Evolutionary conservation across 2,329 filamentous ascomycete genomes (phyloP), one percentile per base, ranked within the genome.

Genomic region (Aspergillus ruber): DNA sequence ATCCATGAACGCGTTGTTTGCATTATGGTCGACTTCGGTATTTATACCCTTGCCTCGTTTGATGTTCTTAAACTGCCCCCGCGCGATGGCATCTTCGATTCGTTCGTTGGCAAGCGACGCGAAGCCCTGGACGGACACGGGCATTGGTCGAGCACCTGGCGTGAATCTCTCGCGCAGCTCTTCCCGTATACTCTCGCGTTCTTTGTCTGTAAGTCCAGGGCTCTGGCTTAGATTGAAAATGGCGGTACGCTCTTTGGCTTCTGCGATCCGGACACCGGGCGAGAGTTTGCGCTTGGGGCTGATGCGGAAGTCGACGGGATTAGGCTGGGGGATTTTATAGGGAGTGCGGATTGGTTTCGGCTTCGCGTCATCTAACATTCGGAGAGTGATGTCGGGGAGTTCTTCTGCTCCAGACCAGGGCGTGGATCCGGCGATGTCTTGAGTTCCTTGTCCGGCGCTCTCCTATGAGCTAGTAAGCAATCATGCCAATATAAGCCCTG

Each of bases 81-180:
- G 76, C 1, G 89, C 86, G 60, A 97, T 96, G 5, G 93, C 93
- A 62, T 96, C 85, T 65, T 96, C 91, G 50, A 98, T 97, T 18
- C 85, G 75, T 69, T 96, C 85, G 64, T 97, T 96, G 1, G 93
- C 93, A 44, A 97, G 69, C 0, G 86, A 86, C 3, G 85, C 80
- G 12, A 98, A 73, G 0, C 90, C 93, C 29, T 85, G 80, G 1
- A 97, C 72, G 0, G 87, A 83, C 47, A 83, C 85, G 1, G 90
- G 88, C 67, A 94, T 80, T 0, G 82, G 75, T 42, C 89, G 78
- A 3, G 83, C 85, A 1, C 78, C 81, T 0, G 90, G 84, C 13
- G 80, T 74, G 57, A 97, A 95, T 1, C 90, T 79, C 48, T 95
- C 90, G 33, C 85, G 84, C 50, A 97, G 79, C 62, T 93, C 83